These are phyloP conservation scores for Viola pubescens DNA, from an alignment of 441 rosid genomes.

Conservation along the genomic window DNA sequence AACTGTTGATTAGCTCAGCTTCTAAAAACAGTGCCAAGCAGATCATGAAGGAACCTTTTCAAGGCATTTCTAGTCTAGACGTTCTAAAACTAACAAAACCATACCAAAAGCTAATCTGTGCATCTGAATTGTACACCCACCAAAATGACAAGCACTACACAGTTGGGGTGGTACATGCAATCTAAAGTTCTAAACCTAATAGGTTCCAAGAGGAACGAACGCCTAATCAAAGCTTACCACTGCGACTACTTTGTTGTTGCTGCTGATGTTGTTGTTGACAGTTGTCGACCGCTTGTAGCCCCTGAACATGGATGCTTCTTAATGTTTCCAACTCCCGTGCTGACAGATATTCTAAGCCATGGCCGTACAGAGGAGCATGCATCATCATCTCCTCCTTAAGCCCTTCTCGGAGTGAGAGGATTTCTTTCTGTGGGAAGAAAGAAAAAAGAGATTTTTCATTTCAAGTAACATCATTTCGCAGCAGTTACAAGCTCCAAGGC, in stretches of 20 bases:
- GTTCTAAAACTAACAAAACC: too few relatives aligned
- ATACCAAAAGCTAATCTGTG: too few relatives aligned
- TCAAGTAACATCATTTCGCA: not conserved
- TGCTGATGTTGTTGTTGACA: slow-evolving; percentile 25
- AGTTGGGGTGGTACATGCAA: too few relatives aligned
- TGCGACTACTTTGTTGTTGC: slow-evolving; percentile 38
- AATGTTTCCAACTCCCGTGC: slow-evolving; percentile 63
- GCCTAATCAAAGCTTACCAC: slow-evolving; percentile 30
- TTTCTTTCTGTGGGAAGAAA: slow-evolving; percentile 50
- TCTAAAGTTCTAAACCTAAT: too few relatives aligned
- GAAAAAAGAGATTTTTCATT: not conserved
- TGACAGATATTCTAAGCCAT: slow-evolving; percentile 57
- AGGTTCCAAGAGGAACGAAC: too few relatives aligned
- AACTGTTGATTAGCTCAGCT: too few relatives aligned
- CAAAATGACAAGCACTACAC: too few relatives aligned
- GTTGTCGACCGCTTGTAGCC: slow-evolving; percentile 54
- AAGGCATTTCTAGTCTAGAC: too few relatives aligned
- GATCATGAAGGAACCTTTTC: too few relatives aligned
- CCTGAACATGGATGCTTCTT: slow-evolving; percentile 65
- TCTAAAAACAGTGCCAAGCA: too few relatives aligned
- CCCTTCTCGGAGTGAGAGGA: slow-evolving; percentile 44
- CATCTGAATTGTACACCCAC: too few relatives aligned
- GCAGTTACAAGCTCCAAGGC: not conserved
- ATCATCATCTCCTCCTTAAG: slow-evolving; percentile 65
- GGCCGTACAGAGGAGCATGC: slow-evolving; percentile 79